phyloP scores from a whole-genome alignment of 768 basidiomycete genomes.

The Suillus americanus region DNA sequence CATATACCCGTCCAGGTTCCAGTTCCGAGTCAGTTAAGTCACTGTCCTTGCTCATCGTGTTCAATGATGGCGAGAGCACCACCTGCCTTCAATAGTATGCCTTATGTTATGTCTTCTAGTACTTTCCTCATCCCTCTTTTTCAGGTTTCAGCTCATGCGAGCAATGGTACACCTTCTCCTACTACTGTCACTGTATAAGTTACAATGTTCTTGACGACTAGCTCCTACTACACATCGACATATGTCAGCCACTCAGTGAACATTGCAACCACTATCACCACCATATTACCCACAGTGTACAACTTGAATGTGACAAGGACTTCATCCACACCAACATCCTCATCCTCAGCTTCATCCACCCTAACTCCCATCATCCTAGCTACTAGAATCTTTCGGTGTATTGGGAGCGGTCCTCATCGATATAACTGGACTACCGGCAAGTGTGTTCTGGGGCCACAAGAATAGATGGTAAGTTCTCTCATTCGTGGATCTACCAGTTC shows the following conservation, averaged over 20 bases:
- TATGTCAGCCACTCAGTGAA: conserved; percentile 47
- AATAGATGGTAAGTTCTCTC: conserved; percentile 73
- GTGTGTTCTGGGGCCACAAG: conserved; percentile 92
- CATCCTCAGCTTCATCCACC: conserved; percentile 36
- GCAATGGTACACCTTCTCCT: conserved; percentile 21
- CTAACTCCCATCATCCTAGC: conserved; percentile 40
- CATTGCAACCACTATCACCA: conserved; percentile 49
- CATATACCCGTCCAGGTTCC: background rate
- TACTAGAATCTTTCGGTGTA: conserved; percentile 82
- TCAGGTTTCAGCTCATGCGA: conserved; percentile 37
- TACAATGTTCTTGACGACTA: conserved; percentile 56
- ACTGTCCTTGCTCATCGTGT: background rate
- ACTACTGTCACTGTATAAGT: conserved; percentile 33
- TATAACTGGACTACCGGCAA: conserved; percentile 86
- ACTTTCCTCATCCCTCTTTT: conserved; percentile 30
- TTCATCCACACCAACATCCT: conserved; percentile 47
- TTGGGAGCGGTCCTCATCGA: conserved; percentile 86
- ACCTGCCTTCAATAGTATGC: conserved; percentile 4
- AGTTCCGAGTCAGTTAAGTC: conserved; percentile 5
- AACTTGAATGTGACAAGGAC: conserved; percentile 68
- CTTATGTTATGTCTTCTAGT: conserved; percentile 22
- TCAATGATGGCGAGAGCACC: conserved; percentile 16
- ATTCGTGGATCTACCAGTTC: conserved; percentile 7
- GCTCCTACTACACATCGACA: conserved; percentile 50
- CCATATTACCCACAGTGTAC: conserved; percentile 57